Conservation (phyloP, 1,139 yeast species). For the Candida glucosophila region DNA sequence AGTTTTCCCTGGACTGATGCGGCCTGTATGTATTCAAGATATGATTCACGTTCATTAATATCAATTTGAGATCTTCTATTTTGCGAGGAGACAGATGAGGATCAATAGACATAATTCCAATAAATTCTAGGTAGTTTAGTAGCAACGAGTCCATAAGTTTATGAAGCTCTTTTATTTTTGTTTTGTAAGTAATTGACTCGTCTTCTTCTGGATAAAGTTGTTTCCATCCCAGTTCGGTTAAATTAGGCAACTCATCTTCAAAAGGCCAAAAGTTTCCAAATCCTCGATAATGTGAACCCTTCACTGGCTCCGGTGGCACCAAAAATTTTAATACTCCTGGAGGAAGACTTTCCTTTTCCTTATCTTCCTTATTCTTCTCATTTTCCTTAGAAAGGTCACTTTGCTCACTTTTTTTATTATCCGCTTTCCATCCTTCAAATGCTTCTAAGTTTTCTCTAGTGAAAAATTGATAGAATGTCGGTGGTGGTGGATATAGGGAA, state of each 20-base stretch:
- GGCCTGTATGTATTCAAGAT: slow-evolving; percentile 79
- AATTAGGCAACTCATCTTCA: slow-evolving; percentile 59
- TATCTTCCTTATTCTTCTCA: slow-evolving; percentile 4
- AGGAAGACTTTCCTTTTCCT: slow-evolving; percentile 6
- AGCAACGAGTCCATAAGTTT: slow-evolving; percentile 61
- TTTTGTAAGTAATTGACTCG: slow-evolving; percentile 38
- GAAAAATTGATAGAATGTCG: slow-evolving; percentile 62
- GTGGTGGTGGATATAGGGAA: slow-evolving; percentile 83
- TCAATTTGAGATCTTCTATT: slow-evolving; percentile 62
- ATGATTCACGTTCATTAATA: slow-evolving; percentile 80
- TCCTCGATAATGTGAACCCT: slow-evolving; percentile 55
- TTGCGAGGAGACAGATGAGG: slow-evolving; percentile 60
- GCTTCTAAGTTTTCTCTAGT: slow-evolving; percentile 47
- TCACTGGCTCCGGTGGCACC: slow-evolving; percentile 60
- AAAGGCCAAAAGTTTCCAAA: slow-evolving; percentile 81
- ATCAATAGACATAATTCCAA: slow-evolving; percentile 59
- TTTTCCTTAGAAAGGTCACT: too few relatives aligned
- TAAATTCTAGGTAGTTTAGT: slow-evolving; percentile 62
- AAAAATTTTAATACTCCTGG: slow-evolving; percentile 43
- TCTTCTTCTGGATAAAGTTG: slow-evolving; percentile 50
- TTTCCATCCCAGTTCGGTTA: slow-evolving; percentile 58
- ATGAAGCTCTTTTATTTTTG: slow-evolving; percentile 59
- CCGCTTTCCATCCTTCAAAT: slow-evolving; percentile 11
- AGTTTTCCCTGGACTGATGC: slow-evolving; percentile 78
- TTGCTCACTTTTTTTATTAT: too few relatives aligned